phyloP scores from a whole-genome alignment of 2,329 filamentous ascomycete species.

The Dactylellina sp. region DNA sequence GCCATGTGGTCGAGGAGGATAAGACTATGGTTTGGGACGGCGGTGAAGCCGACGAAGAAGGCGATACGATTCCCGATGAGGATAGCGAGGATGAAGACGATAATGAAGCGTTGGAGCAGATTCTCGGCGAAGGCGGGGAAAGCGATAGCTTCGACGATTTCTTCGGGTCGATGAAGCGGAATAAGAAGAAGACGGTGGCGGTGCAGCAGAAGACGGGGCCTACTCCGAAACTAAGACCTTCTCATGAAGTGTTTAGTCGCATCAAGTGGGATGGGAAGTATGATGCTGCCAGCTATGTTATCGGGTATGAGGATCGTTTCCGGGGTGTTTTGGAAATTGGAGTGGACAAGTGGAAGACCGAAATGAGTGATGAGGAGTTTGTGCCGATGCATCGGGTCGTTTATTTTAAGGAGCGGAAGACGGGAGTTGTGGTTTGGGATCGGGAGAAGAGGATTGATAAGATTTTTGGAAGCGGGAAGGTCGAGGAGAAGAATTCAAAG shows the following conservation, averaged over 20 bases:
- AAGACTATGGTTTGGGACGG: constrained; percentile 57
- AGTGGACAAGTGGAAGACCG: constrained; percentile 70
- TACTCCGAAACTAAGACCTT: constrained; percentile 69
- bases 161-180: constrained; percentile 20
- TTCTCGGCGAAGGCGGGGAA: background rate
- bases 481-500: constrained; percentile 31
- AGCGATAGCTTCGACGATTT: constrained; percentile 25
- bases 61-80: constrained; percentile 41
- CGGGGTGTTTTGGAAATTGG: constrained; percentile 69
- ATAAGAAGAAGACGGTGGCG: constrained; percentile 17
- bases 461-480: constrained; percentile 70
- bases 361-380: constrained; percentile 75
- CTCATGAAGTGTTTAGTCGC: constrained; percentile 71
- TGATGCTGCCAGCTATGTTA: constrained; percentile 69
- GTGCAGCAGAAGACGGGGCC: constrained; percentile 23
- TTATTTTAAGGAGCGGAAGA: constrained; percentile 71
- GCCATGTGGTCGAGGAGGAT: constrained; percentile 46
- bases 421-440: constrained; percentile 71
- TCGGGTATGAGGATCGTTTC: constrained; percentile 74
- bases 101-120: constrained; percentile 5
- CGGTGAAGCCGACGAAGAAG: constrained; percentile 50
- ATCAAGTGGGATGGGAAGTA: constrained; percentile 72
- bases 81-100: constrained; percentile 59
- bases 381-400: constrained; percentile 74
- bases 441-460: constrained; percentile 68